Evolutionary conservation across 768 basidiomycete species (phyloP).

Genomic region (Phylloporus rhodoxanthus): DNA sequence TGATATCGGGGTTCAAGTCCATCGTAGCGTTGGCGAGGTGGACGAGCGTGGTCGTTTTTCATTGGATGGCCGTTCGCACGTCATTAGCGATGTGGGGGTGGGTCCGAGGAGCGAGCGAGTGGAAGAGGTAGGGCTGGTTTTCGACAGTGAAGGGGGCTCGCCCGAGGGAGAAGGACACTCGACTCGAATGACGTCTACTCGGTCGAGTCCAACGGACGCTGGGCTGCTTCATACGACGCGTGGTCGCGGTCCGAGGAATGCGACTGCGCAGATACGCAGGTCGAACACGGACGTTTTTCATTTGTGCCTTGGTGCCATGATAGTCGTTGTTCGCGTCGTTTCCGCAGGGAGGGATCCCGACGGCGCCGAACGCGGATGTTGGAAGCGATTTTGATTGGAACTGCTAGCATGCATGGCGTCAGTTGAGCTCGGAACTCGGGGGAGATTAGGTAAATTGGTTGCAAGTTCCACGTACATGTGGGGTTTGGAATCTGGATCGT

Average conservation of each 20-base stretch:
- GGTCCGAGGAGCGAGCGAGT: background rate
- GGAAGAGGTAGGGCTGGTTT: too few relatives aligned
- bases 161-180: too few relatives aligned
- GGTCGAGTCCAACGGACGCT: too few relatives aligned
- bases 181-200: too few relatives aligned
- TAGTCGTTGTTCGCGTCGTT: background rate
- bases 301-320: background rate
- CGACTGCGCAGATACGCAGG: background rate
- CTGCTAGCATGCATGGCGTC: too few relatives aligned
- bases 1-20: slow-evolving; percentile 12
- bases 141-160: background rate
- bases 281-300: background rate
- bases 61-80: background rate
- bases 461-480: too few relatives aligned
- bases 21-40: background rate
- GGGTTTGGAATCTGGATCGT: too few relatives aligned
- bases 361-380: background rate
- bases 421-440: too few relatives aligned
- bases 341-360: background rate
- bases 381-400: too few relatives aligned
- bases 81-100: background rate
- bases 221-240: background rate
- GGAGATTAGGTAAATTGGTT: too few relatives aligned
- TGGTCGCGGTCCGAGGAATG: background rate
- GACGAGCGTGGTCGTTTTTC: background rate